Conservation (phyloP, 371 early-diverging fungal genomes). For the Capillidium heterosporum region DNA sequence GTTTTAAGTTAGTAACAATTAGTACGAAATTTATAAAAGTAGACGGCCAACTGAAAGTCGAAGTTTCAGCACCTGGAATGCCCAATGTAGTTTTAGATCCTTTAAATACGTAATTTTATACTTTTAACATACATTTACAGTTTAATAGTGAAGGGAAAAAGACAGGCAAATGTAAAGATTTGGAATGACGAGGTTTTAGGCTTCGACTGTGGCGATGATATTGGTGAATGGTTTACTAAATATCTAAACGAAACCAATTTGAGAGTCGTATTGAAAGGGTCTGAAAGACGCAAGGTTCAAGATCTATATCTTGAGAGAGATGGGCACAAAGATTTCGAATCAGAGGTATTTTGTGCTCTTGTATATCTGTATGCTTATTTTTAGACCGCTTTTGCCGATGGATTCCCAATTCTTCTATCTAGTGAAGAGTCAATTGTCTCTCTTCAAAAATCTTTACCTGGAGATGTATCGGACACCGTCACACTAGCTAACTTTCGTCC, state of each 20-base stretch:
- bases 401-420: slow-evolving; percentile 16
- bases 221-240: slow-evolving; percentile 8
- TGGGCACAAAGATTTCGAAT: neutral
- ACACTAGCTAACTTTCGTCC: slow-evolving; percentile 17
- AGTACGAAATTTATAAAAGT: neutral
- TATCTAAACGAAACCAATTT: neutral
- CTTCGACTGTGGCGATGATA: slow-evolving; percentile 10
- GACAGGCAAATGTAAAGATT: neutral
- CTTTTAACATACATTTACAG: neutral
- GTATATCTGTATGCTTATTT: neutral
- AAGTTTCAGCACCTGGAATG: neutral
- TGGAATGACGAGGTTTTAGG: slow-evolving; percentile 1
- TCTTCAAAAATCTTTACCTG: slow-evolving; percentile 10
- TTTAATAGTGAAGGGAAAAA: neutral
- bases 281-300: neutral
- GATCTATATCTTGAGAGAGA: neutral
- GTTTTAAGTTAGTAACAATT: neutral
- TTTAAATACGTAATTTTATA: neutral
- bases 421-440: slow-evolving; percentile 16
- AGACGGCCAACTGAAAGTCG: neutral
- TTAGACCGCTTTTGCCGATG: slow-evolving; percentile 18
- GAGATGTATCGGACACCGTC: slow-evolving; percentile 12
- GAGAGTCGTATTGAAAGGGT: slow-evolving; percentile 5
- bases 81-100: neutral
- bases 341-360: neutral